phyloP scores from a whole-genome alignment of 129 eudicot genomes.

The sunflower (Helianthus annuus) region HanXRQr2.0-SUNRISE NC_035449.2:191473893-191474392 shows the following conservation, averaged over 20 bases:
- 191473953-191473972: background rate
- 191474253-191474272: background rate
- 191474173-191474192: slow-evolving; percentile 37
- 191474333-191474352: background rate
- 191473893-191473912: too few relatives aligned
- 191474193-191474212: slow-evolving; percentile 1
- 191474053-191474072: slow-evolving; percentile 19
- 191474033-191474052: slow-evolving; percentile 2
- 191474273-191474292: background rate
- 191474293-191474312: background rate
- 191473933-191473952: slow-evolving; percentile 21
- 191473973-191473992: background rate
- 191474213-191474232: slow-evolving; percentile 19
- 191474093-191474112: slow-evolving; percentile 25
- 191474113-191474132: slow-evolving; percentile 43
- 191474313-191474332: slow-evolving; percentile 5
- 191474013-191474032: background rate
- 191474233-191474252: background rate
- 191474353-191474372: background rate
- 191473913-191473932: background rate
- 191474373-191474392: too few relatives aligned
- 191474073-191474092: slow-evolving; percentile 17
- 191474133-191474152: slow-evolving; percentile 42
- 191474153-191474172: slow-evolving; percentile 31
- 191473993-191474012: background rate